Conservation (phyloP, 1,139 yeast genomes). For the Saccharomyces hybrid region DNA sequence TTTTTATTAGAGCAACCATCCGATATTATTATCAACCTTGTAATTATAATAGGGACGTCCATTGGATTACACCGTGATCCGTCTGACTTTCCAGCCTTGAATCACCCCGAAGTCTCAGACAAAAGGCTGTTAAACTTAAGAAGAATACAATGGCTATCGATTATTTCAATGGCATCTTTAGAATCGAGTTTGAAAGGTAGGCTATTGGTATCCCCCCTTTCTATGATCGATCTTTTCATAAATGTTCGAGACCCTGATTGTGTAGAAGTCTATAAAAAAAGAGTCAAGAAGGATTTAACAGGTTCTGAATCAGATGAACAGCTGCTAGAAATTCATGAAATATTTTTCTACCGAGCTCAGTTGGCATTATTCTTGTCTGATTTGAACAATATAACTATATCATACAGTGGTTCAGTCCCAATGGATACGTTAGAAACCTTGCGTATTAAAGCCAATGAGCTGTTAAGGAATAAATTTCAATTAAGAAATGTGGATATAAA, state of each 20-base stretch:
- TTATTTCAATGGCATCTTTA: constrained; percentile 18
- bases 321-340: constrained; percentile 15
- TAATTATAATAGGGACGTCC: constrained; percentile 23
- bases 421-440: constrained; percentile 1
- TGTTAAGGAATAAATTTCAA: not conserved
- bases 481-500: not conserved
- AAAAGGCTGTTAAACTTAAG: constrained; percentile 23
- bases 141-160: constrained; percentile 25
- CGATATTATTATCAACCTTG: constrained; percentile 23
- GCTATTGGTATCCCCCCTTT: constrained; percentile 13
- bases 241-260: constrained; percentile 16
- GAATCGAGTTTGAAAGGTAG: constrained; percentile 27
- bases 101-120: constrained; percentile 13
- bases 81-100: constrained; percentile 19
- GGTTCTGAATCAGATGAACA: constrained; percentile 8
- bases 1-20: constrained; percentile 30
- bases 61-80: constrained; percentile 32
- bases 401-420: constrained; percentile 7
- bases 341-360: constrained; percentile 19
- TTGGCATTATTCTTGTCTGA: constrained; percentile 21
- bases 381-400: constrained; percentile 19
- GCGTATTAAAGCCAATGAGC: not conserved
- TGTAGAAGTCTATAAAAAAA: constrained; percentile 15
- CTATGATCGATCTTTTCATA: constrained; percentile 16
- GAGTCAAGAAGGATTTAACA: constrained; percentile 18